Percentiles rank a stretch among this genome's conserved stretches.
These are phyloP conservation scores for Candolleomyces efflorescens DNA, from an alignment of 768 basidiomycete species.

Conservation along the genomic window DNA sequence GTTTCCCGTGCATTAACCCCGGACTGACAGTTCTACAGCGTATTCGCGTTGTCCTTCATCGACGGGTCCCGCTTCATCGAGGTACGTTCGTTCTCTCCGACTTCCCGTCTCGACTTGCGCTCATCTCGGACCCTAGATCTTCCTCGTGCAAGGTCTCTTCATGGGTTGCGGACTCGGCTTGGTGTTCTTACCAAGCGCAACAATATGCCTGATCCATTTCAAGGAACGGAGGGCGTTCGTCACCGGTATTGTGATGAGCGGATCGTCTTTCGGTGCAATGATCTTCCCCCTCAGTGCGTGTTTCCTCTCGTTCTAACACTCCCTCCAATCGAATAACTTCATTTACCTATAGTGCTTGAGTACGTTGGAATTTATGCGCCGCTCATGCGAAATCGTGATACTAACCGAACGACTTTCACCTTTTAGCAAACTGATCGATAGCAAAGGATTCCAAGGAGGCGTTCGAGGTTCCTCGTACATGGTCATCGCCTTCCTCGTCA, in stretches of 20 bases:
- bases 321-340: background rate
- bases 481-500: constrained; percentile 10
- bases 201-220: constrained; percentile 44
- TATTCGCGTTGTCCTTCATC: constrained; percentile 40
- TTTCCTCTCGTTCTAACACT: background rate
- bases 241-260: constrained; percentile 36
- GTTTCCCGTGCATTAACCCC: constrained; percentile 9
- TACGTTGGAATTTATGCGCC: background rate
- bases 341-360: constrained; percentile 19
- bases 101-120: constrained; percentile 8
- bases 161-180: constrained; percentile 50
- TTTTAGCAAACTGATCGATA: constrained; percentile 9
- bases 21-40: constrained; percentile 9
- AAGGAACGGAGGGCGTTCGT: constrained; percentile 34
- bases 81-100: constrained; percentile 15
- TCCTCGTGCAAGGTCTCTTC: constrained; percentile 52
- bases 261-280: constrained; percentile 37
- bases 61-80: constrained; percentile 33
- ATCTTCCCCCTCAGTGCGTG: constrained; percentile 28
- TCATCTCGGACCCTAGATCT: constrained; percentile 26
- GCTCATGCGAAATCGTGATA: background rate
- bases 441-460: constrained; percentile 10
- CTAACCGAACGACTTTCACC: background rate
- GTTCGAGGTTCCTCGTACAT: constrained; percentile 13
- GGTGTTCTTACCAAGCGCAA: constrained; percentile 45